Conservation (phyloP, 805 yeast genomes). For the Brettanomyces custersianus region DNA sequence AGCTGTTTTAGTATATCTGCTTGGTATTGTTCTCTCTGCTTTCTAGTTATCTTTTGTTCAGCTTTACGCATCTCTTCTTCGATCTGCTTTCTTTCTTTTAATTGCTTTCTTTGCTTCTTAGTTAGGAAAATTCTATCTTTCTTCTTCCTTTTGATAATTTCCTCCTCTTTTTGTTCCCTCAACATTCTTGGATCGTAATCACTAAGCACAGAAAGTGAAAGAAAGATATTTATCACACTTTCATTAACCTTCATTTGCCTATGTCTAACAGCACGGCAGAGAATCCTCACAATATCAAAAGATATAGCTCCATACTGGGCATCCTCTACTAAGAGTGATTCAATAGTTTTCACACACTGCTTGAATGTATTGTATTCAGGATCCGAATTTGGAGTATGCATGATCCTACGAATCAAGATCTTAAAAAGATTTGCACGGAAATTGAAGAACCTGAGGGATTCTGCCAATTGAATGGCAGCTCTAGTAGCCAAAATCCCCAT, state of each 20-base stretch:
- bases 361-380: conserved; percentile 41
- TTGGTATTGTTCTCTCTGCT: conserved; percentile 80
- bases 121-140: conserved; percentile 86
- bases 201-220: conserved; percentile 55
- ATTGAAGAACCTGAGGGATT: conserved; percentile 70
- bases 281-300: conserved; percentile 57
- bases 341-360: conserved; percentile 56
- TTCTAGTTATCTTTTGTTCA: conserved; percentile 77
- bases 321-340: conserved; percentile 67
- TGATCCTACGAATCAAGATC: conserved; percentile 58
- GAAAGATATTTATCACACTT: conserved; percentile 61
- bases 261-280: conserved; percentile 62
- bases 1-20: conserved; percentile 72
- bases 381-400: conserved; percentile 44
- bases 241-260: conserved; percentile 79
- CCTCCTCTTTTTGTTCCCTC: conserved; percentile 35
- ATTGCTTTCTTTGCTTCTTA: conserved; percentile 79
- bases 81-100: conserved; percentile 79
- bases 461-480: conserved; percentile 72
- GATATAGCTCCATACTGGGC: conserved; percentile 72
- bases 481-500: conserved; percentile 54
- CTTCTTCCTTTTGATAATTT: conserved; percentile 52
- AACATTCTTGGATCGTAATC: conserved; percentile 59
- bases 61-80: conserved; percentile 87
- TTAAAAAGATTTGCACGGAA: conserved; percentile 67